Evolutionary conservation across 1,284 basidiomycete genomes (phyloP), one percentile per base, ranked within the genome.

Genomic region (Hymenochaete sp.): DNA sequence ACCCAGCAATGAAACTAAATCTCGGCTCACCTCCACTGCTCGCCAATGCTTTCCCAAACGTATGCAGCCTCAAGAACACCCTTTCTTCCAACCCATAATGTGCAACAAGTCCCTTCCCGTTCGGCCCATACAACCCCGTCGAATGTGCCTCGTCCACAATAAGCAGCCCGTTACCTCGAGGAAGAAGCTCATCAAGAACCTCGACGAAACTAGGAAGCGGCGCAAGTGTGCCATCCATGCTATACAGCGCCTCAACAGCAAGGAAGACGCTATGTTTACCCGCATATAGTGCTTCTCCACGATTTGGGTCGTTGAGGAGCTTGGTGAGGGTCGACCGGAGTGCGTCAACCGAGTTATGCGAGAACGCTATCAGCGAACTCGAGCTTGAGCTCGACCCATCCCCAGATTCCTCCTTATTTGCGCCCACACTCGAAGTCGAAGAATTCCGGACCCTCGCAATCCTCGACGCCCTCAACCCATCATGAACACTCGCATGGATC

Each of bases 161-260:
- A n/a, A 90, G 58, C 56, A 86, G 73, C 4, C 68, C 76, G 53
- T 87, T 85, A 1, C 72, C 71, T 3, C 56, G 48, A 0, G 82
- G 80, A 28, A 90, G 70, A 19, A 74, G 53, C 19, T 70, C 63
- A 29, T 84, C 79, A 31, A 86, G 57, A 3, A 71, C 56, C 11
- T 73, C 68, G 11, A 80, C 71, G 45, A 96, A 80, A 27, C 76
- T 71, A 4, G 52, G 51, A 11, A 97, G 67, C 1, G 91, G 90
- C 1, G 87, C 77, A 48, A 93, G 72, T 38, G 92, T 93, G 13
- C 93, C 93, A 56, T 97, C 93, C 93, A 97, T 98, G 50, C 85
- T 90, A 59, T 98, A 97, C 45, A 97, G 64, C 35, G 79, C 81
- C 67, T 97, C 93, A 13, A 96, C 77, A 0, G 88, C 82, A n/a